phyloP scores from a whole-genome alignment of 2,329 filamentous ascomycete species.

The Penicillium sp. region DNA sequence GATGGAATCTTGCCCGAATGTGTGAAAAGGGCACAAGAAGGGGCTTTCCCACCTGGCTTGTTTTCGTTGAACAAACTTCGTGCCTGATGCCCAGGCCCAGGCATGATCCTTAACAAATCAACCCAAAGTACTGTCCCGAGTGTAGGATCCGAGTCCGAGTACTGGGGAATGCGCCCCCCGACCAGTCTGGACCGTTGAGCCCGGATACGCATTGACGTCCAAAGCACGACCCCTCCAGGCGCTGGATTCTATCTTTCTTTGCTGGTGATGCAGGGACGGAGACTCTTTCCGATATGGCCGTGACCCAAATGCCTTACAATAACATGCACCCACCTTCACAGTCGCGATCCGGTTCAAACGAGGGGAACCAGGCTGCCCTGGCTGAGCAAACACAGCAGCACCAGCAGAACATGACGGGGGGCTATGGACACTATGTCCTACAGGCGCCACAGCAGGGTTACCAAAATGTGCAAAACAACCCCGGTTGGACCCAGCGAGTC shows the following conservation, averaged over 20 bases:
- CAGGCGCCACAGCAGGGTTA: conserved; percentile 15
- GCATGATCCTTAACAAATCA: conserved; percentile 5
- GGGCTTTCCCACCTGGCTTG: not conserved
- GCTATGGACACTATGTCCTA: conserved; percentile 16
- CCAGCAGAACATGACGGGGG: conserved; percentile 4
- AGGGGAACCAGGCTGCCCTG: conserved; percentile 10
- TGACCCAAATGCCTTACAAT: conserved; percentile 15
- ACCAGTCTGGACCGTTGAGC: not conserved
- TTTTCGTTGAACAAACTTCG: not conserved
- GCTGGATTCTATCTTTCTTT: not conserved
- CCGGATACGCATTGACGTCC: not conserved
- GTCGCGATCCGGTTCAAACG: conserved; percentile 9
- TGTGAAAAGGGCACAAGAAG: conserved; percentile 3
- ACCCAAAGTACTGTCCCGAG: conserved; percentile 5
- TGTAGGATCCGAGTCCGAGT: not conserved
- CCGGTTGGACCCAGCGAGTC: conserved; percentile 84
- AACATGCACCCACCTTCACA: conserved; percentile 13
- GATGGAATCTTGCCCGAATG: not conserved
- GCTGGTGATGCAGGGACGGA: not conserved
- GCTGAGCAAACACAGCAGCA: conserved; percentile 12
- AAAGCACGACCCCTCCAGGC: not conserved
- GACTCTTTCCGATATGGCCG: conserved; percentile 14
- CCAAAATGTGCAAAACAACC: conserved; percentile 61
- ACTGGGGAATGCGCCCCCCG: conserved; percentile 15
- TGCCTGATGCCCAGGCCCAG: not conserved